Evolutionary conservation across 2,329 filamentous ascomycete genomes (phyloP), one percentile per base, ranked within the genome.

Genomic region (Venturiaceae sp.): DNA sequence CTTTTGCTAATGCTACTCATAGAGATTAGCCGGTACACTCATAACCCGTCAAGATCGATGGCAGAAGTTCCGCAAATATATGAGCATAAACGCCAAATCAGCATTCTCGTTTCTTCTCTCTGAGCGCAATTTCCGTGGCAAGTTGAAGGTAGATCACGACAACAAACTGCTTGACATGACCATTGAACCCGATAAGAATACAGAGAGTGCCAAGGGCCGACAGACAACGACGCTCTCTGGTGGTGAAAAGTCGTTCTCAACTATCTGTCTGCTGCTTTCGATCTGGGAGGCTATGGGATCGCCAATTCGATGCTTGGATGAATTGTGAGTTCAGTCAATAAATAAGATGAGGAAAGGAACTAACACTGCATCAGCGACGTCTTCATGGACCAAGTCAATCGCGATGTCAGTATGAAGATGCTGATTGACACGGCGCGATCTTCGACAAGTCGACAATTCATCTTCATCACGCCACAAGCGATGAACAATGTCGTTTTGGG

Each of bases 211-310:
- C 23, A 79, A 82, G 3, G 91, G 90, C 2, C 83, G 92, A 54
- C 88, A 88, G 66, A 92, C 94, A 26, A 95, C 90, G 74, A 97
- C 92, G 0, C 78, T 99, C 1, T 96, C 92, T 8, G 94, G 94
- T 57, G 94, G 94, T 32, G 94, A 99, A 71, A 99, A 99, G 71
- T 97, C 92, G 0, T 99, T 97, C 71, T 95, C 92, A 3, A 96
- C 92, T 3, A 95, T 97, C 60, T 99, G 94, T 73, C 81, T 99
- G 65, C 77, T 99, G 58, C 80, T 99, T 33, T 84, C 91, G 2
- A 86, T 99, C 19, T 99, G 94, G 94, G 94, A 99, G 69, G 92
- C 94, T 32, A 99, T 99, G 87, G 92, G 94, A 11, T 95, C 91
- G 19, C 92, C 92, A 0, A 87, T 99, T 61, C 84, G 94, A 58